phyloP scores from a whole-genome alignment of 2,329 filamentous ascomycete genomes.

The Stachybotrys chlorohalonatus region DNA sequence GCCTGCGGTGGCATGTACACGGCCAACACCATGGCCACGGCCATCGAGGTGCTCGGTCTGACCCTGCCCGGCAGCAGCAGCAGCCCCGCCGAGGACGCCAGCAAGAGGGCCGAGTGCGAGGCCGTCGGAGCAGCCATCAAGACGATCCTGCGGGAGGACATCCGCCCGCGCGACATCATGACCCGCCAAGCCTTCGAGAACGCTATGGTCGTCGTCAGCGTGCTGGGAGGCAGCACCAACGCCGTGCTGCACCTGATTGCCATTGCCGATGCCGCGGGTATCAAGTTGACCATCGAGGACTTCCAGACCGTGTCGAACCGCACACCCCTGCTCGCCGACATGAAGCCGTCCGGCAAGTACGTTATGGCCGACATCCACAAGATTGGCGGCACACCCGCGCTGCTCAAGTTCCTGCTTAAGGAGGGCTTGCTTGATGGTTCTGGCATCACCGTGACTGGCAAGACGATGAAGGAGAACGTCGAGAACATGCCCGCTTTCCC shows the following conservation, averaged over 20 bases:
- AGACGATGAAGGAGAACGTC: slow-evolving; percentile 82
- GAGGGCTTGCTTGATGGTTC: slow-evolving; percentile 74
- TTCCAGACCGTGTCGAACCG: slow-evolving; percentile 76
- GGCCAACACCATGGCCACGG: slow-evolving; percentile 87
- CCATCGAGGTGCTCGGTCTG: slow-evolving; percentile 85
- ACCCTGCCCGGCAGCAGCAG: slow-evolving; percentile 76
- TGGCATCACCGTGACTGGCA: slow-evolving; percentile 79
- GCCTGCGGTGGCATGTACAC: slow-evolving; percentile 87
- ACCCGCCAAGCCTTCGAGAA: slow-evolving; percentile 76
- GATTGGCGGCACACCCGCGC: slow-evolving; percentile 76
- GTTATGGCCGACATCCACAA: slow-evolving; percentile 80
- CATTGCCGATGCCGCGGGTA: slow-evolving; percentile 71
- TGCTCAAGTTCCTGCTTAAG: slow-evolving; percentile 80
- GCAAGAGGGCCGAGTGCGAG: slow-evolving; percentile 66
- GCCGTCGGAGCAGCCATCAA: slow-evolving; percentile 65
- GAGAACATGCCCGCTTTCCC: slow-evolving; percentile 65
- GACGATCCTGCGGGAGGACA: slow-evolving; percentile 66
- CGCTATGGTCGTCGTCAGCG: slow-evolving; percentile 74
- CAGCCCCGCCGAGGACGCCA: slow-evolving; percentile 64
- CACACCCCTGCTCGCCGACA: slow-evolving; percentile 70
- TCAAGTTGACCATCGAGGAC: slow-evolving; percentile 77
- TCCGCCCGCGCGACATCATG: slow-evolving; percentile 68
- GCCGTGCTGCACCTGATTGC: slow-evolving; percentile 79
- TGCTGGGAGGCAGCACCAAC: slow-evolving; percentile 79
- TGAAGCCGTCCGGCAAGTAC: slow-evolving; percentile 81